phyloP scores from a whole-genome alignment of 352 stramenopile species.

The Peronospora farinosa region DNA sequence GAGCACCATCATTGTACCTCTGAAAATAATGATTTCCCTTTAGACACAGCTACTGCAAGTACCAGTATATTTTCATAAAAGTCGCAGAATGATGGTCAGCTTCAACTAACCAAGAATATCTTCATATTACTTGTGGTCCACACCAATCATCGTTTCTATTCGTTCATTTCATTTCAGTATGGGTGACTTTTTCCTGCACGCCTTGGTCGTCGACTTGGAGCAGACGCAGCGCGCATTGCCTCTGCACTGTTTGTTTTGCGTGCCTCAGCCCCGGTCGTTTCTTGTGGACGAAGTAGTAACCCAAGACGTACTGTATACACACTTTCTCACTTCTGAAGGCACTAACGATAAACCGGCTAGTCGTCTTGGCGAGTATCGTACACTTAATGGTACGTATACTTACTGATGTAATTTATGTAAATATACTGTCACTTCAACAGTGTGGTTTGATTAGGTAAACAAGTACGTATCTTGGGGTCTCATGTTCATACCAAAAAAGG shows the following conservation, averaged over 20 bases:
- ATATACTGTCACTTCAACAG: background rate
- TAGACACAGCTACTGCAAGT: too few species aligned
- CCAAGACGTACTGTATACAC: conserved; percentile 43
- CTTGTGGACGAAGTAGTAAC: conserved; percentile 33
- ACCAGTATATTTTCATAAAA: background rate
- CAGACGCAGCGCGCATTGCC: conserved; percentile 49
- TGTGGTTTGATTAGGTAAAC: conserved; percentile 43
- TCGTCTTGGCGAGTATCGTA: conserved; percentile 58
- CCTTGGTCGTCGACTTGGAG: conserved; percentile 36
- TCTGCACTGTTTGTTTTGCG: conserved; percentile 52
- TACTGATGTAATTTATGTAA: too few species aligned
- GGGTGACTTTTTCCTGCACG: conserved; percentile 41
- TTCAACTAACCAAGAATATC: conserved; percentile 8
- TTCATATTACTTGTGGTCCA: conserved; percentile 5
- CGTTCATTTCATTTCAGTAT: conserved; percentile 19
- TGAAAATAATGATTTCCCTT: too few species aligned
- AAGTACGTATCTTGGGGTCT: conserved; percentile 48
- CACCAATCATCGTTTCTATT: conserved; percentile 2
- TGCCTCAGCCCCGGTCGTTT: conserved; percentile 58
- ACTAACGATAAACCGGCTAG: conserved; percentile 4
- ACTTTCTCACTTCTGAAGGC: conserved; percentile 45
- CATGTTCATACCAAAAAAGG: conserved; percentile 46
- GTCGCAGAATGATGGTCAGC: conserved; percentile 16
- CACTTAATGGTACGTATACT: conserved; percentile 43
- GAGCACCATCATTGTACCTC: too few species aligned